Evolutionary conservation across 2,329 filamentous ascomycete species (phyloP), one percentile per base, ranked within the genome.

Genomic region (Fusarium mangiferae): DNA sequence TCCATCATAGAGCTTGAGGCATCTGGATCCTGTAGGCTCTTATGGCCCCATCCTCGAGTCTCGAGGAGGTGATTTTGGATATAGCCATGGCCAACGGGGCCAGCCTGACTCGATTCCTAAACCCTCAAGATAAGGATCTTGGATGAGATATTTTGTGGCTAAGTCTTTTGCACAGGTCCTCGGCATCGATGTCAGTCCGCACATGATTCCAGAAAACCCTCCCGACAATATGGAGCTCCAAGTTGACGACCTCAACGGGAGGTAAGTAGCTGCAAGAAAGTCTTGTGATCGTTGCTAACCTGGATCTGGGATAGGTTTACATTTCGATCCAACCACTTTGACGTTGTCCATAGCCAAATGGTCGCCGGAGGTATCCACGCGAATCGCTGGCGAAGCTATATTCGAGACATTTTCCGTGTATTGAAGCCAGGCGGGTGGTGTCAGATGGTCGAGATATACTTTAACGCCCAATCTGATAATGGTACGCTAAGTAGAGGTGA

Each of bases 391-490:
- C 83, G 85, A 62, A 87, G 87, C 38, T 98, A 97, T 81, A 82
- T 97, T 73, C 85, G 87, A 75, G 95, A 98, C 76, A 93, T 97
- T 68, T 89, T 90, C 73, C 87, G 90, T 28, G 87, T 94, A 15
- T 84, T 95, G 71, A 92, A 90, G 57, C 92, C 91, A 11, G 92
- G 91, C 5, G 95, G 95, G 3, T 98, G 94, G 94, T 88, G 93
- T 67, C 94, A 98, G 79, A 91, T 97, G 88, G 89, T 94, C n/a
- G 95, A 98, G 79, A 89, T 95, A 77, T 94, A 97, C 78, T 92
- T 92, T 81, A 94, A 94, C 73, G 91, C 94, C 33, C 95, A 97
- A 81, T 97, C 94, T 2, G 91, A 96, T 75, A 97, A 94, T 77
- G 94, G 94, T 10, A 90, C 90, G n/a, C 84, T 96, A 76, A 91